Evolutionary conservation across 306 rosid genomes (phyloP), one percentile per base, ranked within the genome.

Genomic region (Parietaria judaica): DNA sequence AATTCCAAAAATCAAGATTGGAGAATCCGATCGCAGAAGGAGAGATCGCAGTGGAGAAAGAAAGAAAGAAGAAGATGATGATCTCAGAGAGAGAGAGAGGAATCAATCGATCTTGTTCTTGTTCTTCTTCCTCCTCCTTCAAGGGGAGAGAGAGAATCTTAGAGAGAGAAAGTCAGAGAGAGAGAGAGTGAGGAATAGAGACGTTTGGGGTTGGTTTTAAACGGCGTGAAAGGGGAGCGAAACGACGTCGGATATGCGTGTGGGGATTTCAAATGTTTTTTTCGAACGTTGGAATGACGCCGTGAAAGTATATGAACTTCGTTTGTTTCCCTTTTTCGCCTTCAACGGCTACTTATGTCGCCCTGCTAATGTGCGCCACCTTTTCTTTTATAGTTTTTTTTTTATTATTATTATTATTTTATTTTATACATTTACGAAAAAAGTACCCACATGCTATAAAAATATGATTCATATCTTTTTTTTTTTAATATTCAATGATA

Each of bases 291-390:
- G 62, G 45, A 39, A 56, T 23, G 57, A 47, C 14, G 54, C 45
- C 14, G 65, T 36, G 45, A 8, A 61, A 39, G 54, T 59, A 54
- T 51, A 23, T 2, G 31, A 23, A 23, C 45, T 41, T 41, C 46
- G 8, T 14, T 14, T 36, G 8, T 14, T 23, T 14, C 49, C 61
- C 8, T 7, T 56, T 36, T 17, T 43, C 16, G 12, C 62, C 62
- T 58, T 54, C 74, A 79, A 76, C 84, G 84, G 84, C 84, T 79
- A 79, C 62, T 66, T 54, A 36, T 50, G 13, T 15, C 14, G 13
- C 3, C 55, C 9, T 15, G 35, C 55, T 65, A 53, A 43, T 16
- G 60, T 56, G 44, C 60, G 60, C 60, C 41, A 3, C 2, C 11
- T 39, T 53, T 7, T 5, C 14, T 41, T 59, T 17, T 43, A 6